Evolutionary conservation across 345 rosid species (phyloP), one percentile per base, ranked within the genome.

Genomic region (Hibiscus mutabilis): DNA sequence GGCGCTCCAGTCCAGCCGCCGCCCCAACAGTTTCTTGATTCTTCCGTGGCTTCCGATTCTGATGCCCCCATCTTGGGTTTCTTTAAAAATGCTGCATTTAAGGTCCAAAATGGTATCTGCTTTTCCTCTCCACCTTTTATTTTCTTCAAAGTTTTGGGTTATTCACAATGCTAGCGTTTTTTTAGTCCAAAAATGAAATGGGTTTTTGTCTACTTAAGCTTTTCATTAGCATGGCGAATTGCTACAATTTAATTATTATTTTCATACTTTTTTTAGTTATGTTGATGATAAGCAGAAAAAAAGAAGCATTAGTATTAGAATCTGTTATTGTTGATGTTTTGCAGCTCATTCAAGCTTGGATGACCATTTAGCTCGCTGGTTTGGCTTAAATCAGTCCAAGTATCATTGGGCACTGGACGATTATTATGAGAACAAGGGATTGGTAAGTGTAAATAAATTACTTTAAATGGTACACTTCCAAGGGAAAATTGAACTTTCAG

Each of bases 341-440:
- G 79, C 82, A 96, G 99, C 96, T 47, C 97, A 92, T 88, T 90
- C 98, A 47, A 89, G 97, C 70, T 85, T 96, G 85, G 99, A 96
- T 82, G 98, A 91, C 66, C 90, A 91, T 82, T 76, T 96, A 86
- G 96, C 97, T 13, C 89, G 93, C n/a, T 96, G 99, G 99, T 89
- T 92, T 75, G 99, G 99, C 33, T 87, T 96, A 79, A 85, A 96
- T 82, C 99, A 91, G 74, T 96, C 99, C 13, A 96, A 90, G 88
- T 96, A 92, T 61, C 99, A 96, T 59, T 96, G 99, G 99, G 99
- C 98, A 35, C 71, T 96, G 81, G 98, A 96, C 57, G 93, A 91
- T 84, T 96, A 96, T 69, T 89, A 90, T 65, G 88, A 91, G 79
- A 80, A 68, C 88, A 96, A 96, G 82, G 91, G 82, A 76, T 67